phyloP scores from a whole-genome alignment of 495 filamentous ascomycete species.

The Pseudotulostoma volvatum region DNA sequence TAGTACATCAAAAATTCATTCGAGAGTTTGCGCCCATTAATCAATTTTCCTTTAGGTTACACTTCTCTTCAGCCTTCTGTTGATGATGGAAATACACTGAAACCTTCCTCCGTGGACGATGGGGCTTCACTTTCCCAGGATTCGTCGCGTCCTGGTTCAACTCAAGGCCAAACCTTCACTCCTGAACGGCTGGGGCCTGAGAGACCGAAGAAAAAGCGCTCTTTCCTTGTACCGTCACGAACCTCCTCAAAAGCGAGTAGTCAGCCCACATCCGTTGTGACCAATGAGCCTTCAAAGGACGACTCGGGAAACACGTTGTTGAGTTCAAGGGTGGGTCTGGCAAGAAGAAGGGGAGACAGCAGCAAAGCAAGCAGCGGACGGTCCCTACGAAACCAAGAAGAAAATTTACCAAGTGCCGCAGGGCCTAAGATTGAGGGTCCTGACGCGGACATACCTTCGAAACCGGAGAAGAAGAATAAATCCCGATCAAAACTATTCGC shows the following conservation, averaged over 20 bases:
- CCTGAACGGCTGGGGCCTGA: conserved; percentile 7
- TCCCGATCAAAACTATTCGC: conserved; percentile 39
- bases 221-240: conserved; percentile 47
- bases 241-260: conserved; percentile 48
- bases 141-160: conserved; percentile 11
- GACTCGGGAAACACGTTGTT: conserved; percentile 40
- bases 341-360: conserved; percentile 48
- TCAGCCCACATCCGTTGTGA: conserved; percentile 44
- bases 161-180: conserved; percentile 6
- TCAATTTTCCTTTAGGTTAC: neutral
- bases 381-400: conserved; percentile 29
- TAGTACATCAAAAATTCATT: neutral
- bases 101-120: conserved; percentile 10
- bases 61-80: conserved; percentile 13
- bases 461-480: conserved; percentile 45
- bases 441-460: conserved; percentile 21
- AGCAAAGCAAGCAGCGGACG: conserved; percentile 49
- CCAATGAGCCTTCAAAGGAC: conserved; percentile 47
- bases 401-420: conserved; percentile 26
- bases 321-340: conserved; percentile 55
- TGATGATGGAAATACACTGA: conserved; percentile 14
- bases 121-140: conserved; percentile 12
- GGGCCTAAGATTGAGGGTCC: conserved; percentile 12
- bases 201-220: conserved; percentile 38
- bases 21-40: neutral